phyloP scores from a whole-genome alignment of 2,329 filamentous ascomycete species.

The Berkeleyomyces basicola region DNA sequence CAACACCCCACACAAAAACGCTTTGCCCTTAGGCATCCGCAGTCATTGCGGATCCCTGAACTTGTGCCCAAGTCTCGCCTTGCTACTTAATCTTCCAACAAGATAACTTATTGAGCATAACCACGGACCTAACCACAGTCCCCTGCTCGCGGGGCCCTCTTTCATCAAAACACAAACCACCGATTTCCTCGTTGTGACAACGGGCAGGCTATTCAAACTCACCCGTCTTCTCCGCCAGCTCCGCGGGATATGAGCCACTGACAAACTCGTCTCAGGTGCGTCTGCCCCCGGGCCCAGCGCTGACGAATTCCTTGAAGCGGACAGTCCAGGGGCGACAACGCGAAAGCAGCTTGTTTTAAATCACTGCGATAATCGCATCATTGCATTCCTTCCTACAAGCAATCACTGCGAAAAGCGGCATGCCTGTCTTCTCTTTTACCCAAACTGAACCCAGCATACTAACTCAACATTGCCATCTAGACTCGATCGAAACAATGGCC shows the following conservation, averaged over 20 bases:
- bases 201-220: neutral
- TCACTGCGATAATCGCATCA: neutral
- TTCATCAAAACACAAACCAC: slow-evolving; percentile 3
- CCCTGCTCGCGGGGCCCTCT: too few relatives aligned
- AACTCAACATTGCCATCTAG: neutral
- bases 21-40: too few relatives aligned
- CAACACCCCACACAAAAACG: too few relatives aligned
- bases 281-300: slow-evolving; percentile 32
- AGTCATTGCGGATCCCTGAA: too few relatives aligned
- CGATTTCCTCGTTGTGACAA: too few relatives aligned
- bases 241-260: slow-evolving; percentile 30
- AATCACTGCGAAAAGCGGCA: neutral
- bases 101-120: too few relatives aligned
- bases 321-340: slow-evolving; percentile 25
- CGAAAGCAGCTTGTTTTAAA: slow-evolving; percentile 21
- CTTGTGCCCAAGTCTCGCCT: too few relatives aligned
- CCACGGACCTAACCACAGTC: too few relatives aligned
- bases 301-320: slow-evolving; percentile 36
- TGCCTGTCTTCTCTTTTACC: neutral
- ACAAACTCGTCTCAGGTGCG: slow-evolving; percentile 36
- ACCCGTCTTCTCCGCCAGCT: neutral
- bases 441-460: neutral
- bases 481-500: slow-evolving; percentile 7
- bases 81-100: too few relatives aligned
- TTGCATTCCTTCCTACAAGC: neutral